Evolutionary conservation across 2,329 filamentous ascomycete genomes (phyloP), one percentile per base, ranked within the genome.

Genomic region (Chalaropsis thielavioides): DNA sequence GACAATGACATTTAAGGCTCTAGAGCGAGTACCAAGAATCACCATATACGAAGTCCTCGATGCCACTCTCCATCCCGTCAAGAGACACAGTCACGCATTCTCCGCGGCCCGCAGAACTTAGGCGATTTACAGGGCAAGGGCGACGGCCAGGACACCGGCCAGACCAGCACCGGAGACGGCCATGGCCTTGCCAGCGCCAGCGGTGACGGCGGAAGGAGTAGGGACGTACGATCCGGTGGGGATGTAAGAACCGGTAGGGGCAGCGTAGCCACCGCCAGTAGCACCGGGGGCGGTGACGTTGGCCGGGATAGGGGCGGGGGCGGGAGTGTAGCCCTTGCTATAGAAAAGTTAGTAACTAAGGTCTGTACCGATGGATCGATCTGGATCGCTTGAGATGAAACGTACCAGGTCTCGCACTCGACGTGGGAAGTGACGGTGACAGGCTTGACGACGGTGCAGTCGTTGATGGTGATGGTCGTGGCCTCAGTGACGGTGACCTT

Each of bases 401-500:
- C 76, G 72, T 77, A 81, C 79, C 80, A 83, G 75, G 75, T 76
- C 73, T 76, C 71, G 81, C 81, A 83, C 74, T 76, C 70, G 58
- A 83, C 80, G 58, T 76, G 74, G 68, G 78, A 77, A 73, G 77
- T 76, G 74, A 76, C 79, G 72, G 76, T 75, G 70, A 84, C 76
- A 64, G 83, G 81, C 77, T 80, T 81, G 77, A 78, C 80, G 76
- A 84, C 72, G 72, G 83, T 89, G 84, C 84, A 88, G 80, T 86
- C 79, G 71, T 83, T 83, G 80, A 88, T 82, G 78, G 85, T 88
- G 75, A 88, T 75, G 74, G 83, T 86, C 74, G 84, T 86, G 73
- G 85, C 76, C 77, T 81, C 77, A 69, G 84, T 84, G 76, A 90
- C 78, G 71, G 81, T 86, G 81, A 87, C 88, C 76, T 85, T 88